Percentiles rank a stretch among this genome's conserved stretches.
phyloP scores from a whole-genome alignment of 305 asterid genomes.

The Fraxinus velutina region DNA sequence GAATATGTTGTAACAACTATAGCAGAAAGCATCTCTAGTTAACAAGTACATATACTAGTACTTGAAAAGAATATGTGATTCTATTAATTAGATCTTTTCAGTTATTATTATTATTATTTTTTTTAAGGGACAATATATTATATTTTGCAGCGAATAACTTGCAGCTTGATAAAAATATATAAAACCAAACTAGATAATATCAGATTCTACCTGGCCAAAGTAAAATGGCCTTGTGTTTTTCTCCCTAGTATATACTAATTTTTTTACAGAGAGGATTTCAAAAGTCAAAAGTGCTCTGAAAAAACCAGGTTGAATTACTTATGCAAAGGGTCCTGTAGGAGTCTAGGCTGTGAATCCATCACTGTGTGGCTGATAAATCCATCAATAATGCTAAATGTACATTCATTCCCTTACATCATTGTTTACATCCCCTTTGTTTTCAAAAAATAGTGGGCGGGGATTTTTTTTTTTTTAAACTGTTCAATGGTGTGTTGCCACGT shows the following conservation, averaged over 20 bases:
- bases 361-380: not conserved
- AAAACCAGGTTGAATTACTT: not conserved
- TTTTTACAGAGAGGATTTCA: not conserved
- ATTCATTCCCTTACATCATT: too few species aligned
- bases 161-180: slow-evolving; percentile 8
- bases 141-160: not conserved
- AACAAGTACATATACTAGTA: not conserved
- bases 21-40: not conserved
- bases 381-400: too few species aligned
- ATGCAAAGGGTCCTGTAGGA: not conserved
- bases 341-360: not conserved
- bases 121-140: not conserved
- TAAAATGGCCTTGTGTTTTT: not conserved
- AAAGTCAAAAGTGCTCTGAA: not conserved
- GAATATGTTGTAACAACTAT: not conserved
- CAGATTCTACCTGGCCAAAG: not conserved
- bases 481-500: too few species aligned
- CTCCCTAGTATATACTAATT: not conserved
- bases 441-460: too few species aligned
- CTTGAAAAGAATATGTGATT: not conserved
- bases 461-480: too few species aligned
- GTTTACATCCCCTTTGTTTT: too few species aligned
- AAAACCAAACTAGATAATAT: not conserved
- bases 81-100: not conserved
- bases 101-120: not conserved